Evolutionary conservation across 2,329 filamentous ascomycete species (phyloP).

Genomic region (Daldinia eschscholtzii): DNA sequence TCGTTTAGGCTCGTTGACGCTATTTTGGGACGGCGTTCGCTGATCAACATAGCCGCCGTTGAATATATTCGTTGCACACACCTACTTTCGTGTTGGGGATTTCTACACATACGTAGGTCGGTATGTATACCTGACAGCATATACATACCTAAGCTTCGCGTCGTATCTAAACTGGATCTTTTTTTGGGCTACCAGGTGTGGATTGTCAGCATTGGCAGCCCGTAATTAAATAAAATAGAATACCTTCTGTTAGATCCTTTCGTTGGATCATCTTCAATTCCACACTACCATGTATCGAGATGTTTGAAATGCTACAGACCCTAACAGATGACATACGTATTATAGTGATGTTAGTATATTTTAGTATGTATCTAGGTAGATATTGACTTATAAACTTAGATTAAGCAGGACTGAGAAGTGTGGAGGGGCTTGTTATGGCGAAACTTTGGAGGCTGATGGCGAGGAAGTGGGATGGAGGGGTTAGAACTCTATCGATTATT

Average conservation of each 20-base stretch:
- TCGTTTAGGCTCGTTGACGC: conserved; percentile 32
- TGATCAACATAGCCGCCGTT: conserved; percentile 26
- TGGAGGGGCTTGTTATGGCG: conserved; percentile 19
- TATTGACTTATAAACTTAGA: background rate
- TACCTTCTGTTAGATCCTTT: conserved; percentile 17
- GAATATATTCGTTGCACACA: conserved; percentile 21
- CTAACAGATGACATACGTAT: conserved; percentile 19
- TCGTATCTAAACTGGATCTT: conserved; percentile 29
- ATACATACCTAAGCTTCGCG: conserved; percentile 8
- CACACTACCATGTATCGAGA: background rate
- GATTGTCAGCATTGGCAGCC: conserved; percentile 34
- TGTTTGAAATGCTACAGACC: conserved; percentile 2
- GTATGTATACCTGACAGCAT: conserved; percentile 21
- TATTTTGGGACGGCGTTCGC: conserved; percentile 44
- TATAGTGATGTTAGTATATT: conserved; percentile 11
- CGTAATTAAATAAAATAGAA: conserved; percentile 2
- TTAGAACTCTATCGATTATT: background rate
- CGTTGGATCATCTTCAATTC: background rate
- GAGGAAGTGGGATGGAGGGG: conserved; percentile 26
- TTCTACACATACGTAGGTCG: background rate
- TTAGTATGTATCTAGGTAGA: too few species aligned
- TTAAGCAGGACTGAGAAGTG: background rate
- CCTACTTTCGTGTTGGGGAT: conserved; percentile 30
- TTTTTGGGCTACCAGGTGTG: conserved; percentile 31
- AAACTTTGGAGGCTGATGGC: conserved; percentile 28